Percentiles rank a stretch among this genome's conserved stretches.
These are phyloP conservation scores for Cordyceps tenuipes DNA, from an alignment of 2,329 filamentous ascomycete genomes.

Conservation along the genomic window DNA sequence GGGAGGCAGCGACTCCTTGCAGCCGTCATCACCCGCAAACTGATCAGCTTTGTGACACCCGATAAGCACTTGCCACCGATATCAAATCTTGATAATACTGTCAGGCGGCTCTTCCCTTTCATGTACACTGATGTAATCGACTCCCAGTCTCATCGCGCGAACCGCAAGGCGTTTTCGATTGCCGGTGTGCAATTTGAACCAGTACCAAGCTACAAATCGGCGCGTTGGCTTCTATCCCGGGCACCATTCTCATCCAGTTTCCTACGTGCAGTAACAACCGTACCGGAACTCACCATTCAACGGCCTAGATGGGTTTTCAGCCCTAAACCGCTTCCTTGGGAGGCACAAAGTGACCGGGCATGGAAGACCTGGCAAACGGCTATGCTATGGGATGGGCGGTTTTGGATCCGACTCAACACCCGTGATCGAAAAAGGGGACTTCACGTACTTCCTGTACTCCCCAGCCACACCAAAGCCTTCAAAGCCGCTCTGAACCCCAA, in stretches of 20 bases:
- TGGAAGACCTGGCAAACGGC: constrained; percentile 28
- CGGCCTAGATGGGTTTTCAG: background rate
- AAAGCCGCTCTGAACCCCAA: constrained; percentile 32
- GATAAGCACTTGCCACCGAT: constrained; percentile 35
- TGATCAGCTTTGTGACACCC: constrained; percentile 44
- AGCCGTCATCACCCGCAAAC: constrained; percentile 36
- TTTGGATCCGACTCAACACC: constrained; percentile 46
- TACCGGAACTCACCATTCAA: background rate
- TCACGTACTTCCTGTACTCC: constrained; percentile 37
- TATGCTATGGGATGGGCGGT: constrained; percentile 51
- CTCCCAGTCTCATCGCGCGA: background rate
- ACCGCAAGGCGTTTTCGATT: constrained; percentile 34
- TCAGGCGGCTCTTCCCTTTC: constrained; percentile 41
- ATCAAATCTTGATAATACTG: constrained; percentile 34
- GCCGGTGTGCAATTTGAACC: constrained; percentile 32
- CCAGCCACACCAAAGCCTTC: constrained; percentile 38
- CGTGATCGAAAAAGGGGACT: constrained; percentile 32
- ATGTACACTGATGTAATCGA: constrained; percentile 21
- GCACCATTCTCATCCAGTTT: constrained; percentile 35
- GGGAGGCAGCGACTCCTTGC: constrained; percentile 36
- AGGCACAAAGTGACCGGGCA: constrained; percentile 18
- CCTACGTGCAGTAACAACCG: constrained; percentile 10
- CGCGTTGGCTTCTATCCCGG: constrained; percentile 38
- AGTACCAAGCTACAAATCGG: constrained; percentile 14
- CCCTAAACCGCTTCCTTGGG: constrained; percentile 14